These are phyloP conservation scores for Albatrellus sp. DNA, from an alignment of 1,284 basidiomycete species.

Conservation along the genomic window DNA sequence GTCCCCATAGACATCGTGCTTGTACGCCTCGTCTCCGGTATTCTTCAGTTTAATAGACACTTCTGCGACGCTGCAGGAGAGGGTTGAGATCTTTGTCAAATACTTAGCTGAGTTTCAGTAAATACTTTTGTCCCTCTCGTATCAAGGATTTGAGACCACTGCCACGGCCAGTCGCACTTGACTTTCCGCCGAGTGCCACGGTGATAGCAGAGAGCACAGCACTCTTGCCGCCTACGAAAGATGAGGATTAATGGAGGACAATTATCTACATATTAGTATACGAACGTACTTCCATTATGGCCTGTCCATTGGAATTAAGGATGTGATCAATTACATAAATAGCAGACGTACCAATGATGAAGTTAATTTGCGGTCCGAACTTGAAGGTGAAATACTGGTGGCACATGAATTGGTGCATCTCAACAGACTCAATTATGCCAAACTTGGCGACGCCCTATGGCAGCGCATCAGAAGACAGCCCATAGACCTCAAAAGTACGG, in stretches of 20 bases:
- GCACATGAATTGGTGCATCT: conserved; percentile 95
- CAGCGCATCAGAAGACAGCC: conserved; percentile 1
- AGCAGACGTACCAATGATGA: conserved; percentile 73
- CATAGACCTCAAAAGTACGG: background rate
- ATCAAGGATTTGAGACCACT: conserved; percentile 83
- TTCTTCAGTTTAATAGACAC: conserved; percentile 82
- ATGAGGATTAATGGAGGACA: background rate
- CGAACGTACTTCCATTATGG: conserved; percentile 66
- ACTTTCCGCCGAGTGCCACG: conserved; percentile 89
- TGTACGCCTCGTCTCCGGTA: conserved; percentile 81
- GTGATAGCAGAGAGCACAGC: conserved; percentile 91
- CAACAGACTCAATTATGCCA: conserved; percentile 80
- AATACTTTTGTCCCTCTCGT: conserved; percentile 72
- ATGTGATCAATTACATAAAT: conserved; percentile 1
- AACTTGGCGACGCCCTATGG: conserved; percentile 65
- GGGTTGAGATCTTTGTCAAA: background rate
- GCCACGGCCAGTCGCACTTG: conserved; percentile 79
- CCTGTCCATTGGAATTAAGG: conserved; percentile 28
- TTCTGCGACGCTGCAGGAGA: conserved; percentile 44
- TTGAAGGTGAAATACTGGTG: conserved; percentile 75
- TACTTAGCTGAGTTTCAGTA: conserved; percentile 7
- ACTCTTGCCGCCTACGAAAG: conserved; percentile 75
- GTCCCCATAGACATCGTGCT: conserved; percentile 71
- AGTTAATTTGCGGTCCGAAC: conserved; percentile 89
- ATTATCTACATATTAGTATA: no score